phyloP scores from a whole-genome alignment of 176 grass and related monocot species.

The Zizania latifolia region DNA sequence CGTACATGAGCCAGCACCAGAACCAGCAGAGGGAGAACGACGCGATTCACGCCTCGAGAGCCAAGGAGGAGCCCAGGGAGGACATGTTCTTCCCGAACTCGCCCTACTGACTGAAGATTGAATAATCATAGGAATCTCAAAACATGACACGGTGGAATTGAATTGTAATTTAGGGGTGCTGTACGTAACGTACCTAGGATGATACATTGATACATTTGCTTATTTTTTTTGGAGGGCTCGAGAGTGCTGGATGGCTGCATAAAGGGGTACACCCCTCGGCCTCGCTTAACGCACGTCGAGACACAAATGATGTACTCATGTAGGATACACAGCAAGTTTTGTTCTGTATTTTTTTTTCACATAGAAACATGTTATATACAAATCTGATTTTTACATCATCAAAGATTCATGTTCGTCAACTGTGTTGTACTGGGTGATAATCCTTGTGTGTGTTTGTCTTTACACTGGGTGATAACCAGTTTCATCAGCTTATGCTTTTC shows the following conservation, averaged over 20 bases:
- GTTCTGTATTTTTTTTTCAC: constrained; percentile 5
- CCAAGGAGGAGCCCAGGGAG: constrained; percentile 70
- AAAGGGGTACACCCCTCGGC: constrained; percentile 10
- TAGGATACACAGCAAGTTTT: constrained; percentile 34
- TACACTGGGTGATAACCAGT: too few relatives aligned
- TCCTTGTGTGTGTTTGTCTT: neutral
- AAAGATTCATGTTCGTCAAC: neutral
- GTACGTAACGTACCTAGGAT: constrained; percentile 30
- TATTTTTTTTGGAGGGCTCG: constrained; percentile 53
- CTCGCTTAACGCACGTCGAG: constrained; percentile 24
- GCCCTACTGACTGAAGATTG: constrained; percentile 20
- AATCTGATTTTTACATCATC: neutral
- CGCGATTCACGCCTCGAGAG: constrained; percentile 38
- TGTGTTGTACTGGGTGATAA: neutral
- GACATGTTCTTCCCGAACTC: constrained; percentile 45
- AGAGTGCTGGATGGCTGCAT: constrained; percentile 25
- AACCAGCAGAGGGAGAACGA: constrained; percentile 68
- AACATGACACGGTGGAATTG: neutral
- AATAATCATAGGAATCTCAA: neutral
- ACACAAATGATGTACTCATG: constrained; percentile 3
- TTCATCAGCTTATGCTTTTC: too few relatives aligned
- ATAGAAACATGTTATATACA: constrained; percentile 23
- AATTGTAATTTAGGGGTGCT: constrained; percentile 29
- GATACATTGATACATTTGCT: constrained; percentile 49
- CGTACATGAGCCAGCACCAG: constrained; percentile 61